These are phyloP conservation scores for Zygnema circumcarinatum DNA, from an alignment of 139 green algal genomes.

Conservation along the genomic window DNA sequence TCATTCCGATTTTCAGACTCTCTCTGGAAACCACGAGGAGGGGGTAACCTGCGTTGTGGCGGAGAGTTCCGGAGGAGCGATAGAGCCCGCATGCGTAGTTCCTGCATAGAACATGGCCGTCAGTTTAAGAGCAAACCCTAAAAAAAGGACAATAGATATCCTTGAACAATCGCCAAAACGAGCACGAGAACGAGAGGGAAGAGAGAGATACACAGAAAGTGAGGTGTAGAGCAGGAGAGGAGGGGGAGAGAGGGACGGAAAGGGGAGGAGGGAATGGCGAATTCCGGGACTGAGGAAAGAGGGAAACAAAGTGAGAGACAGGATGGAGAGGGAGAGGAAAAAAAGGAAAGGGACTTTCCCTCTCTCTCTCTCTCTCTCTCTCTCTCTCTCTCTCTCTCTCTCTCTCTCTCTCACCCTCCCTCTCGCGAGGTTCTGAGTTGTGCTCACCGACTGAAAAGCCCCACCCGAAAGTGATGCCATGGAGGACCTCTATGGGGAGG, in stretches of 20 bases:
- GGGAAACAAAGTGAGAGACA: no score
- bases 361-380: no score
- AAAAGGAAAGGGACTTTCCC: no score
- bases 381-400: no score
- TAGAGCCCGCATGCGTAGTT: conserved; percentile 3
- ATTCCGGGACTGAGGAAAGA: no score
- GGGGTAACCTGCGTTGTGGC: conserved; percentile 11
- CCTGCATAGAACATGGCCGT: neutral
- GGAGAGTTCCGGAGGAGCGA: conserved; percentile 8
- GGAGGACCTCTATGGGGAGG: conserved; percentile 63
- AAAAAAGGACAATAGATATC: neutral
- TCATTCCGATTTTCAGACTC: neutral
- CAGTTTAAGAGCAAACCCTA: neutral
- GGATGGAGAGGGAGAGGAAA: no score
- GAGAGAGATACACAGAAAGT: neutral
- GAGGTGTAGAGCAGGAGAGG: neutral
- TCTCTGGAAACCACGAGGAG: neutral
- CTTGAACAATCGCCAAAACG: neutral
- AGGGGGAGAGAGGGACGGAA: neutral
- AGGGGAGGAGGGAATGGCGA: no score
- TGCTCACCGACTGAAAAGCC: conserved; percentile 47
- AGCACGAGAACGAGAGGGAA: neutral
- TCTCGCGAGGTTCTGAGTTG: no score
- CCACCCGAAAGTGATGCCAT: conserved; percentile 65
- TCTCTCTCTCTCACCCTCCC: no score